These are phyloP conservation scores for Diacronema lutheri DNA, from an alignment of 78 protist genomes.

Conservation along the genomic window DNA sequence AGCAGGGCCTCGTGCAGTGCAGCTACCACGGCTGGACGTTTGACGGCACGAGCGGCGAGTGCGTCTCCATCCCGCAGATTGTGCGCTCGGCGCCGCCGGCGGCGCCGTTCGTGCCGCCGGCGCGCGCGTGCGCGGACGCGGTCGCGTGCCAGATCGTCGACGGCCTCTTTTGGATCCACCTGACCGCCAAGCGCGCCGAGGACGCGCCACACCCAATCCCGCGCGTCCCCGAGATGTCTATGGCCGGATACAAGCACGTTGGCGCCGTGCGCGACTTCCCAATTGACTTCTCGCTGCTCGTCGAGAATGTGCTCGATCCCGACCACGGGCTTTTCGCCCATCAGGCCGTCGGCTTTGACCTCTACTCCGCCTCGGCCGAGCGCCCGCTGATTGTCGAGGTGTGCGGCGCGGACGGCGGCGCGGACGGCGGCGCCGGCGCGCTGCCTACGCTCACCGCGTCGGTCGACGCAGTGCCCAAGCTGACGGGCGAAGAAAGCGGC, in stretches of 20 bases:
- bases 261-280: slow-evolving; percentile 8
- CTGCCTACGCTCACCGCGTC: not conserved
- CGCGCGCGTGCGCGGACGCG: not conserved
- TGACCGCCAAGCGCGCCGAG: too few relatives aligned
- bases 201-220: too few relatives aligned
- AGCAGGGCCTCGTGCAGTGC: not conserved
- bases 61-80: not conserved
- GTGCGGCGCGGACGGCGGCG: not conserved
- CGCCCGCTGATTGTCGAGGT: not conserved
- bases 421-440: too few relatives aligned
- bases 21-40: slow-evolving; percentile 10
- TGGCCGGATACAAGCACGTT: not conserved
- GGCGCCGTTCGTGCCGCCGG: not conserved
- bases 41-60: not conserved
- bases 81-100: not conserved
- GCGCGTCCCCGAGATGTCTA: too few relatives aligned
- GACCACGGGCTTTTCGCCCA: slow-evolving; percentile 8
- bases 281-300: not conserved
- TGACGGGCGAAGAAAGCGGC: too few relatives aligned
- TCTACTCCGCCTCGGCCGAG: not conserved
- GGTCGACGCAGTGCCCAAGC: not conserved
- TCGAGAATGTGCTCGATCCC: slow-evolving; percentile 12
- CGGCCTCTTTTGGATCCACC: not conserved
- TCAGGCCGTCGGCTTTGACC: not conserved
- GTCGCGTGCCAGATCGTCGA: not conserved